Conservation (phyloP, 2,329 filamentous ascomycete genomes). For the Alternaria alternata region DNA sequence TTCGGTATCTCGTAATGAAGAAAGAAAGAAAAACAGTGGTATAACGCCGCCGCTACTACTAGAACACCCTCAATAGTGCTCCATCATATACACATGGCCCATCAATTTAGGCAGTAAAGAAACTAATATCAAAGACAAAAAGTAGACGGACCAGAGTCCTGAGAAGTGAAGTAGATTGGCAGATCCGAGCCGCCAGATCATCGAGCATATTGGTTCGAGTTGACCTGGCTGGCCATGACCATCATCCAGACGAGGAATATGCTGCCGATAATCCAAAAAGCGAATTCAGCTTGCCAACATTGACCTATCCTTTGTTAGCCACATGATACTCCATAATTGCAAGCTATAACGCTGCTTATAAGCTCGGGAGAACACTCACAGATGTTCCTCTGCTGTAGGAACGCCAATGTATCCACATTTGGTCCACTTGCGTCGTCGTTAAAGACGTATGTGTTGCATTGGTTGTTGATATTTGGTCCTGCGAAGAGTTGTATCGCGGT, state of each 20-base stretch:
- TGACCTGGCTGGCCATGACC: conserved; percentile 67
- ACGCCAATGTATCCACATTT: conserved; percentile 65
- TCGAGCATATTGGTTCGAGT: conserved; percentile 52
- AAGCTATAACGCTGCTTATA: not conserved
- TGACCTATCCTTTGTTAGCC: conserved; percentile 55
- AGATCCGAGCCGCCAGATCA: not conserved
- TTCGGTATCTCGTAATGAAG: conserved; percentile 3
- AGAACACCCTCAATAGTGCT: not conserved
- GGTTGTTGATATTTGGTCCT: conserved; percentile 64
- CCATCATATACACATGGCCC: not conserved
- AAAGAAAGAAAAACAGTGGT: not conserved
- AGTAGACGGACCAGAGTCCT: not conserved
- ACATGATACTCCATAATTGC: not conserved
- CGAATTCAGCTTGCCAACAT: conserved; percentile 70
- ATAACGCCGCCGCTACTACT: not conserved
- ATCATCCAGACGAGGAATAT: conserved; percentile 74
- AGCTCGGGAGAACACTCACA: conserved; percentile 54
- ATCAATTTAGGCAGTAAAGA: not conserved
- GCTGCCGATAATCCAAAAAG: conserved; percentile 69
- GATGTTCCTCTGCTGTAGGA: conserved; percentile 69
- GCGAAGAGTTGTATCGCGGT: conserved; percentile 70
- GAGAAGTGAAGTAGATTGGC: not conserved
- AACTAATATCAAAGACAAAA: not conserved
- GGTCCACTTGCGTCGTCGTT: conserved; percentile 57
- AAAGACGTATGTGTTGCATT: conserved; percentile 66